phyloP scores from a whole-genome alignment of 352 stramenopile genomes.

The Globisporangium iwayamae region DNA sequence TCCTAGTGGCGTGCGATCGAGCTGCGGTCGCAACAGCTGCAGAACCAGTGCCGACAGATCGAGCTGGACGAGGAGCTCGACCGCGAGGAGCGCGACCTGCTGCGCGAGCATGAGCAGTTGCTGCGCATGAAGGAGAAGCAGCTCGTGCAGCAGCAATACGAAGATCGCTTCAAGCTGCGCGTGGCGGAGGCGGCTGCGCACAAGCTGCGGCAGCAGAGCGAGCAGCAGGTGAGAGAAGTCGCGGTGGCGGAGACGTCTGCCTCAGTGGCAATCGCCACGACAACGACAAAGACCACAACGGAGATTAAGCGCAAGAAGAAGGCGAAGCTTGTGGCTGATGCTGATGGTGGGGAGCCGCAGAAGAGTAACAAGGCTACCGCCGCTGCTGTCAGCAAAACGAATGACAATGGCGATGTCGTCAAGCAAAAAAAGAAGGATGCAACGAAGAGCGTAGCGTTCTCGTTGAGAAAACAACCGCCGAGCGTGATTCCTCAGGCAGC shows the following conservation, averaged over 20 bases:
- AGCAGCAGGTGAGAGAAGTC: slow-evolving; percentile 10
- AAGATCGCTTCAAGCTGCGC: slow-evolving; percentile 13
- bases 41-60: slow-evolving; percentile 53
- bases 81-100: slow-evolving; percentile 37
- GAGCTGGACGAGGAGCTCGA: slow-evolving; percentile 50
- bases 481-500: background rate
- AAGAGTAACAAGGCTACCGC: background rate
- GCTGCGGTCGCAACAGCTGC: slow-evolving; percentile 46
- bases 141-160: slow-evolving; percentile 20
- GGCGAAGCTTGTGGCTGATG: background rate
- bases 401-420: background rate
- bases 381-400: background rate
- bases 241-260: background rate
- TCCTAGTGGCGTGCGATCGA: slow-evolving; percentile 62
- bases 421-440: slow-evolving; percentile 13
- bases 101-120: slow-evolving; percentile 36
- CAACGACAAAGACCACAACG: background rate
- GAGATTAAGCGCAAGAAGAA: slow-evolving; percentile 10
- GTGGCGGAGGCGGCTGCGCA: slow-evolving; percentile 7
- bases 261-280: background rate
- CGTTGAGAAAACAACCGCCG: background rate
- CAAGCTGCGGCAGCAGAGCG: slow-evolving; percentile 22
- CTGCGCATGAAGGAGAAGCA: slow-evolving; percentile 21
- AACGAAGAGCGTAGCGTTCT: slow-evolving; percentile 22
- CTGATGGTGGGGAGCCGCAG: background rate